Conservation (phyloP, 192 early-diverging fungal genomes). For the Linnemannia elongata region DNA sequence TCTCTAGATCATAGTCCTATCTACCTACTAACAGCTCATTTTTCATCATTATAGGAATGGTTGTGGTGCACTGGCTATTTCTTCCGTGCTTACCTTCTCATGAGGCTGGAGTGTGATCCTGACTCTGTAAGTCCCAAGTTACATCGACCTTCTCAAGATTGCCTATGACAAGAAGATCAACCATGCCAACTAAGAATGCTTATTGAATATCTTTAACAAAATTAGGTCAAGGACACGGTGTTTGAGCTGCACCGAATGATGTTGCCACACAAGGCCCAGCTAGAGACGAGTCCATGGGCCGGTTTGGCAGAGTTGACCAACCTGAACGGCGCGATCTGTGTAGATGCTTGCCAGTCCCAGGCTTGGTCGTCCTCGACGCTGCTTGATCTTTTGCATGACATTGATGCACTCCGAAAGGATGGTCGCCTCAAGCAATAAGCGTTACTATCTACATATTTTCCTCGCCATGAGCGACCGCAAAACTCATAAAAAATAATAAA, state of each 20-base stretch:
- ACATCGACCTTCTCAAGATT: background rate
- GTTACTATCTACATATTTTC: background rate
- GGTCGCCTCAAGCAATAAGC: slow-evolving; percentile 20
- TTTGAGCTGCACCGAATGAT: slow-evolving; percentile 79
- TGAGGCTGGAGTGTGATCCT: slow-evolving; percentile 58
- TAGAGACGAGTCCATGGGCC: slow-evolving; percentile 81
- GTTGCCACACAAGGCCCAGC: slow-evolving; percentile 81
- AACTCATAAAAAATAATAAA: too few species aligned
- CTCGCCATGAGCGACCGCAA: background rate
- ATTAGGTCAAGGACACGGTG: slow-evolving; percentile 63
- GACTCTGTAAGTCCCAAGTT: slow-evolving; percentile 23
- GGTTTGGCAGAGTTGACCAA: slow-evolving; percentile 99
- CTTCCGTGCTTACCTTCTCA: slow-evolving; percentile 85
- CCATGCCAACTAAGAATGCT: background rate
- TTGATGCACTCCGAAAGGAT: slow-evolving; percentile 34
- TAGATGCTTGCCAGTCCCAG: slow-evolving; percentile 91
- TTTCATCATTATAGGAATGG: slow-evolving; percentile 83
- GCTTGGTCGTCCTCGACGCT: slow-evolving; percentile 91
- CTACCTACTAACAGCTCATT: background rate
- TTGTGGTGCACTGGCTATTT: slow-evolving; percentile 93
- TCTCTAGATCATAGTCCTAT: background rate
- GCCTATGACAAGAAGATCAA: background rate
- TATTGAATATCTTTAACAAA: background rate
- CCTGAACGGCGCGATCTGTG: slow-evolving; percentile 82
- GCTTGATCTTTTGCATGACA: slow-evolving; percentile 75